phyloP scores from a whole-genome alignment of 371 early-diverging fungal genomes.

The Zopfochytrium polystomum region DNA sequence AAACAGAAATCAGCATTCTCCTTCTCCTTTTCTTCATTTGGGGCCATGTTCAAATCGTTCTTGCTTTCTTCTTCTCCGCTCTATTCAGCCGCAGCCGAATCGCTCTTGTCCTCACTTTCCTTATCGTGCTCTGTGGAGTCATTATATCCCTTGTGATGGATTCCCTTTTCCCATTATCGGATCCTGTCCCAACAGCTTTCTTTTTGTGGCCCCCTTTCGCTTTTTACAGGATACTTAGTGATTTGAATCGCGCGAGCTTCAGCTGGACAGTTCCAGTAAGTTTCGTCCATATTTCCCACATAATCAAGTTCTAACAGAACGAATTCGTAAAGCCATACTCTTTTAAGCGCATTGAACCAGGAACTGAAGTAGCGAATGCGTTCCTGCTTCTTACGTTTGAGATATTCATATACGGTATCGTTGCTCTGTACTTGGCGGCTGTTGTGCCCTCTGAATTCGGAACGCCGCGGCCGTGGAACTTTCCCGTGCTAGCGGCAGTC shows the following conservation, averaged over 20 bases:
- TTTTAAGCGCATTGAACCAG: slow-evolving; percentile 7
- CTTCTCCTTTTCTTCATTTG: slow-evolving; percentile 55
- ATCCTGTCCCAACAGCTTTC: background rate
- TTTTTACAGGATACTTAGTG: slow-evolving; percentile 53
- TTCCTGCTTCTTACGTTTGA: slow-evolving; percentile 52
- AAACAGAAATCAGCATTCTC: slow-evolving; percentile 32
- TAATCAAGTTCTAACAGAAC: slow-evolving; percentile 23
- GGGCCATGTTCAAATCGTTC: slow-evolving; percentile 61
- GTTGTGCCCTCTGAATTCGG: slow-evolving; percentile 67
- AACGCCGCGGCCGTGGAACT: slow-evolving; percentile 62
- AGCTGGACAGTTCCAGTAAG: slow-evolving; percentile 45
- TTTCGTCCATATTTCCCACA: slow-evolving; percentile 50
- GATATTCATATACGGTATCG: slow-evolving; percentile 46
- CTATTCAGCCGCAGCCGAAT: slow-evolving; percentile 57
- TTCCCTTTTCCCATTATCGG: background rate
- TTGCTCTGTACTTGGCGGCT: slow-evolving; percentile 53
- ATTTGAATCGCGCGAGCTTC: slow-evolving; percentile 54
- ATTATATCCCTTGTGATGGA: background rate
- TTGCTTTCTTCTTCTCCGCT: slow-evolving; percentile 61
- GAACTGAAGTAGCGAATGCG: slow-evolving; percentile 50
- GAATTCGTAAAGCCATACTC: slow-evolving; percentile 25
- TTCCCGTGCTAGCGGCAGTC: slow-evolving; percentile 52
- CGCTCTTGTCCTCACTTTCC: slow-evolving; percentile 39
- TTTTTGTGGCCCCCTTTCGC: too few species aligned
- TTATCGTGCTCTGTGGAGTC: too few species aligned